Percentiles rank a stretch among this genome's conserved stretches.
Evolutionary conservation across 2,329 filamentous ascomycete genomes (phyloP).

Genomic region (Penicillium occitanis): DNA sequence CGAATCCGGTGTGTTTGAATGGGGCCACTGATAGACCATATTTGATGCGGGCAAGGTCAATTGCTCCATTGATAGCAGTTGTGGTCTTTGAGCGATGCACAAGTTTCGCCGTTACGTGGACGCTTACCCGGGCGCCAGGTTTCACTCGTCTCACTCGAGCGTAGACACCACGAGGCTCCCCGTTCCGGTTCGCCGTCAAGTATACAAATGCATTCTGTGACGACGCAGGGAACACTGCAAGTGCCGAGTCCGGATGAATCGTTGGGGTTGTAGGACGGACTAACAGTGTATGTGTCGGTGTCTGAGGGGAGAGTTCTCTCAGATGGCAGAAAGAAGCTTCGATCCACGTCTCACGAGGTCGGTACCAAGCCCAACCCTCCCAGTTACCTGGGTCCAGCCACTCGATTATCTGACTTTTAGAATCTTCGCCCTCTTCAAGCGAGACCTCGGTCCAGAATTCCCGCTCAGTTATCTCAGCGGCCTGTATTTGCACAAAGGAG

Average conservation of each 20-base stretch:
- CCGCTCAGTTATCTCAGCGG: too few species aligned
- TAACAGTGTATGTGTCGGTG: constrained; percentile 4
- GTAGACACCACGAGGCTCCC: not conserved
- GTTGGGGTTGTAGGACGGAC: not conserved
- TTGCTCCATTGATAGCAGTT: not conserved
- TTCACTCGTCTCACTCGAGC: not conserved
- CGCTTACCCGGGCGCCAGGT: not conserved
- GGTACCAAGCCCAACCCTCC: constrained; percentile 12
- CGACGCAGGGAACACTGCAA: constrained; percentile 6
- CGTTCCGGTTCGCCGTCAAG: not conserved
- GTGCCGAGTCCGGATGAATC: not conserved
- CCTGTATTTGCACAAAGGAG: too few species aligned
- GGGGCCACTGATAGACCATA: not conserved
- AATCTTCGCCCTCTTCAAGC: not conserved
- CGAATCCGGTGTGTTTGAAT: not conserved
- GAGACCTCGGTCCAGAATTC: not conserved
- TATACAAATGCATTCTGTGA: not conserved
- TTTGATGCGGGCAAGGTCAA: not conserved
- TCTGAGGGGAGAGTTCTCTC: not conserved
- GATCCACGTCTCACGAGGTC: constrained; percentile 7
- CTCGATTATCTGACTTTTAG: not conserved
- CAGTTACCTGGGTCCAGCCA: constrained; percentile 1
- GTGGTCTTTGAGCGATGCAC: not conserved
- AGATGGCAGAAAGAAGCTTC: not conserved
- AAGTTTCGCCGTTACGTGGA: not conserved